Conservation (phyloP, 2,329 filamentous ascomycete species). For the Paraconiothyrium brasiliense region DNA sequence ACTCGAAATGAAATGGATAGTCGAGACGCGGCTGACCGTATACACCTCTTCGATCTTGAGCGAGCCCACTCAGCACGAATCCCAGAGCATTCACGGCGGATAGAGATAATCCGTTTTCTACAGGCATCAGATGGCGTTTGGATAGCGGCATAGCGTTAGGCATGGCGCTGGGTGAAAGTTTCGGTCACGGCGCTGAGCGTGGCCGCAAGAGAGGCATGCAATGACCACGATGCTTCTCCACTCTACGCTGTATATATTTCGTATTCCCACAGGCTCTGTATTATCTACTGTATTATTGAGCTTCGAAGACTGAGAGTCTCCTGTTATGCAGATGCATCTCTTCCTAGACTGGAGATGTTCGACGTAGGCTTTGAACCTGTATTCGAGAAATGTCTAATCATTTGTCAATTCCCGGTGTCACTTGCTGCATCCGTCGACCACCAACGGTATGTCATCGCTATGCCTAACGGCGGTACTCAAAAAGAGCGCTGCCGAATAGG, state of each 20-base stretch:
- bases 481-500: background rate
- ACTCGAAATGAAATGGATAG: conserved; percentile 51
- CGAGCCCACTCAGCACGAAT: background rate
- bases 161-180: conserved; percentile 11
- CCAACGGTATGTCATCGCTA: background rate
- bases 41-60: background rate
- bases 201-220: conserved; percentile 16
- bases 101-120: background rate
- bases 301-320: background rate
- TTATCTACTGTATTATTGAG: conserved; percentile 17
- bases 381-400: background rate
- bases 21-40: background rate
- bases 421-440: too few species aligned
- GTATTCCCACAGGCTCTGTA: conserved; percentile 7
- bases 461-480: background rate
- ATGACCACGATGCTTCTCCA: conserved; percentile 22
- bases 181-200: conserved; percentile 3
- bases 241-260: conserved; percentile 25
- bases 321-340: background rate
- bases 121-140: conserved; percentile 29
- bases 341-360: background rate
- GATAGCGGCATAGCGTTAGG: conserved; percentile 26
- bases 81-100: background rate
- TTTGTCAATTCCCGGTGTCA: background rate
- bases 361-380: background rate